Conservation (phyloP, 305 asterid species). For the Solanum hybrid region DNA sequence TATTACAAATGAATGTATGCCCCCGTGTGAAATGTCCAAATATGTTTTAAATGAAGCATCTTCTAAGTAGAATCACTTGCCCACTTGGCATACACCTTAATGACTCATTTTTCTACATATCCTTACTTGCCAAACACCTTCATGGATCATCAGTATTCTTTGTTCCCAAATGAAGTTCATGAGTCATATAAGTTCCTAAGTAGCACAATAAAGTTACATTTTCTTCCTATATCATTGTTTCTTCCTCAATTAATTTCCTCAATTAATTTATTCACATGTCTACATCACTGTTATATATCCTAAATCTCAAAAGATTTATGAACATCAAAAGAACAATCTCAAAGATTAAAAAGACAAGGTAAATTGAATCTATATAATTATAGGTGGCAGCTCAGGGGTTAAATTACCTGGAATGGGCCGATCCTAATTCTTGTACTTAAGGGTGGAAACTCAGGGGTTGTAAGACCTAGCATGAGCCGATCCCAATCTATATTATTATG, state of each 20-base stretch:
- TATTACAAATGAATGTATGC: background rate
- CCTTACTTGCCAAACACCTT: background rate
- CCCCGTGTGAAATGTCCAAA: background rate
- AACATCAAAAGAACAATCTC: background rate
- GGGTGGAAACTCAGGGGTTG: background rate
- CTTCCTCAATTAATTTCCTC: background rate
- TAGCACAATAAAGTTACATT: background rate
- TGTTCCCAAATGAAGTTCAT: background rate
- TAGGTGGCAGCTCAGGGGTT: background rate
- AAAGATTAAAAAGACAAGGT: background rate
- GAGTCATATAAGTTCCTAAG: background rate
- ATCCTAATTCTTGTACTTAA: background rate
- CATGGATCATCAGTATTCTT: background rate
- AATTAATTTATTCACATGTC: background rate
- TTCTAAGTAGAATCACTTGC: background rate
- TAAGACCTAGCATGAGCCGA: background rate
- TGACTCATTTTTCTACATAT: background rate
- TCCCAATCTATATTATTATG: background rate
- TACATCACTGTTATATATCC: background rate
- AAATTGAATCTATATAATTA: background rate
- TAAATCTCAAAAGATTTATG: background rate
- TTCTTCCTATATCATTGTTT: background rate
- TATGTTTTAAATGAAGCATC: background rate
- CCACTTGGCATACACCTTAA: background rate
- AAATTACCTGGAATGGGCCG: background rate